Conservation (phyloP, 2,329 filamentous ascomycete species). For the Macrophomina tecta region DNA sequence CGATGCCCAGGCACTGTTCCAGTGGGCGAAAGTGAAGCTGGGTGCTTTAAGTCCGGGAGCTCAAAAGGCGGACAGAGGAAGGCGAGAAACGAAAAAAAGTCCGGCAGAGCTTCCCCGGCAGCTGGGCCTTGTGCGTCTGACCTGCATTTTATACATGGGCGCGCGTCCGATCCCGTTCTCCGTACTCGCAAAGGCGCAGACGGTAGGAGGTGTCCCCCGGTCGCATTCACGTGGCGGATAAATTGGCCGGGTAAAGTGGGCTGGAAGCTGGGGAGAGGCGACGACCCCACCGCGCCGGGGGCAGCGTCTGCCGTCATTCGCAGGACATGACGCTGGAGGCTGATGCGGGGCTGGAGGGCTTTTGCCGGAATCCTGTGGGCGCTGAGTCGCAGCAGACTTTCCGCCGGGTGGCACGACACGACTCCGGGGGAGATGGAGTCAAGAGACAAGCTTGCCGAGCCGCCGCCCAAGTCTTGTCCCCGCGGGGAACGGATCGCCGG, state of each 20-base stretch:
- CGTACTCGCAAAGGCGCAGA: conserved; percentile 9
- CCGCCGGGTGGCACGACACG: neutral
- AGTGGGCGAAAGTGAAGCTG: neutral
- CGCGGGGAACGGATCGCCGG: neutral
- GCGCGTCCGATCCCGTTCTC: conserved; percentile 3
- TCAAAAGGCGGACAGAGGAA: neutral
- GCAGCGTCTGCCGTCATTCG: neutral
- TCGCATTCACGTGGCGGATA: conserved; percentile 15
- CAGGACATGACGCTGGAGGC: neutral
- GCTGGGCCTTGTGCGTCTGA: conserved; percentile 5
- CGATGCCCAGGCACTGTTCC: neutral
- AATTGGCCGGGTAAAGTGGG: conserved; percentile 18
- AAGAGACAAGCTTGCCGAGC: neutral
- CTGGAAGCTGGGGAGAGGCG: neutral
- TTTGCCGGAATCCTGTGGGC: conserved; percentile 22
- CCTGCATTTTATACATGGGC: conserved; percentile 18
- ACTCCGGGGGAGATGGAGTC: neutral
- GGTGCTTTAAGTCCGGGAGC: neutral
- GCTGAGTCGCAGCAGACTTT: neutral
- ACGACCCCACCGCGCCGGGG: neutral
- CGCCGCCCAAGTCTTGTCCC: neutral
- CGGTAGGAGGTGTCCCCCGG: neutral
- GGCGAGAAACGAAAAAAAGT: neutral
- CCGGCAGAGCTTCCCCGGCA: conserved; percentile 15
- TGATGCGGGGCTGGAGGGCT: conserved; percentile 11